Evolutionary conservation across 2,329 filamentous ascomycete species (phyloP), one percentile per base, ranked within the genome.

Genomic region (Gaeumannomyces sp.): DNA sequence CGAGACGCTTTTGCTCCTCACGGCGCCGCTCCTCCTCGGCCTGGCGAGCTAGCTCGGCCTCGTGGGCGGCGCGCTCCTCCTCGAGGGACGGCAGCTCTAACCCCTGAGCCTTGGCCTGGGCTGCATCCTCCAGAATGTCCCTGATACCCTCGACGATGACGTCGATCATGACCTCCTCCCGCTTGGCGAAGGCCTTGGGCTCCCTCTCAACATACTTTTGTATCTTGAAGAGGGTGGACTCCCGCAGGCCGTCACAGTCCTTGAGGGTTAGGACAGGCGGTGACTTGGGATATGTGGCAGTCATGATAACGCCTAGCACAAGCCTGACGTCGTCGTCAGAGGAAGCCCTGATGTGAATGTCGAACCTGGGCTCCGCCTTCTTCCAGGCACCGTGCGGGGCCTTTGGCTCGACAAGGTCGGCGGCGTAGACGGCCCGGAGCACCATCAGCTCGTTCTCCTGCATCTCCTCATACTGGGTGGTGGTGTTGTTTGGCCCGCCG

Each of bases 231-330:
- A 85, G 82, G 1, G 90, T 91, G 64, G 85, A 87, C 70, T 90
- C 89, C 59, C 87, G 87, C 64, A 97, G 79, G 59, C 84, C 81
- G 31, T 82, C 80, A 58, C 87, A 78, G 64, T 87, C 81, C 68
- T 90, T 89, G 59, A 96, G 73, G 5, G 83, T 86, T 19, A 97
- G 77, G 14, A 92, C 79, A 1, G 93, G 93, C 1, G 87, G 79
- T 1, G 92, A 90, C 73, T 92, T 96, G 4, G 94, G 95, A 74
- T 98, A 98, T 0, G 93, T 96, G 8, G 93, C 90, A 11, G 92
- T 95, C 69, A 98, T 80, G 65, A 91, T 89, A 63, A 96, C 92
- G 61, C 85, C 83, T n/a, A 98, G 78, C 2, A 86, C 87, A 56
- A 93, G 81, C 31, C 83, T 83, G 66, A 92, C 84, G 61, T 93